A percentile compares a stretch with the other conserved stretches of the same genome.
Evolutionary conservation across 768 basidiomycete genomes (phyloP).

Genomic region (Suillus subaureus): DNA sequence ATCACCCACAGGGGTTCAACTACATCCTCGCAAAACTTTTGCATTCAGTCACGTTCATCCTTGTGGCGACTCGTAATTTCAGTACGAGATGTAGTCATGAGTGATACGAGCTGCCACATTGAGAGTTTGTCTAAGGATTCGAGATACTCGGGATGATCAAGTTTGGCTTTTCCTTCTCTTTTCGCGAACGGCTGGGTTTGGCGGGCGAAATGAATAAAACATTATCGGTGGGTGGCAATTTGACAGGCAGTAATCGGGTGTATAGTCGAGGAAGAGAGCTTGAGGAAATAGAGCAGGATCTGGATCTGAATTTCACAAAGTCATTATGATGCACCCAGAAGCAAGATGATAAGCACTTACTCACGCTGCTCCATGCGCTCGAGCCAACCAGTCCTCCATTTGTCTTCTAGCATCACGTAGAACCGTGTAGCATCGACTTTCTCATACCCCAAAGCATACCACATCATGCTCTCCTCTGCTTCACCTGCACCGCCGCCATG

Average conservation of each 20-base stretch:
- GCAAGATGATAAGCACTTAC: slow-evolving; percentile 39
- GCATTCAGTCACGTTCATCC: slow-evolving; percentile 68
- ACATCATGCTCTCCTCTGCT: slow-evolving; percentile 75
- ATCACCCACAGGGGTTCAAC: too few relatives aligned
- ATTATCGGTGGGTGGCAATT: slow-evolving; percentile 23
- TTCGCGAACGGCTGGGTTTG: slow-evolving; percentile 13
- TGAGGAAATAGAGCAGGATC: slow-evolving; percentile 68
- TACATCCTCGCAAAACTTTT: too few relatives aligned
- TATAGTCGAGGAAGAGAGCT: slow-evolving; percentile 55
- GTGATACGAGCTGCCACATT: slow-evolving; percentile 66
- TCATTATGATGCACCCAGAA: background rate
- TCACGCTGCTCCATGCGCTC: slow-evolving; percentile 70
- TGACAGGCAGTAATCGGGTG: slow-evolving; percentile 31
- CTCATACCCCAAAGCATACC: slow-evolving; percentile 70
- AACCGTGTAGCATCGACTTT: too few relatives aligned
- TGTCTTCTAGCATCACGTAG: slow-evolving; percentile 47
- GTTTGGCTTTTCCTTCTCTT: slow-evolving; percentile 25
- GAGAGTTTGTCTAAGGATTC: slow-evolving; percentile 79
- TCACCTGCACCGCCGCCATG: slow-evolving; percentile 64
- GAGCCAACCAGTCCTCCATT: slow-evolving; percentile 59
- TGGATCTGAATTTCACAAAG: slow-evolving; percentile 69
- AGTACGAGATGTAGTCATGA: slow-evolving; percentile 38
- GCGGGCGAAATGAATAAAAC: slow-evolving; percentile 12
- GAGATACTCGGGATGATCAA: slow-evolving; percentile 45
- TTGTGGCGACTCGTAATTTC: slow-evolving; percentile 15